Evolutionary conservation across 495 filamentous ascomycete genomes (phyloP).

Genomic region (Rhypophila decipiens): DNA sequence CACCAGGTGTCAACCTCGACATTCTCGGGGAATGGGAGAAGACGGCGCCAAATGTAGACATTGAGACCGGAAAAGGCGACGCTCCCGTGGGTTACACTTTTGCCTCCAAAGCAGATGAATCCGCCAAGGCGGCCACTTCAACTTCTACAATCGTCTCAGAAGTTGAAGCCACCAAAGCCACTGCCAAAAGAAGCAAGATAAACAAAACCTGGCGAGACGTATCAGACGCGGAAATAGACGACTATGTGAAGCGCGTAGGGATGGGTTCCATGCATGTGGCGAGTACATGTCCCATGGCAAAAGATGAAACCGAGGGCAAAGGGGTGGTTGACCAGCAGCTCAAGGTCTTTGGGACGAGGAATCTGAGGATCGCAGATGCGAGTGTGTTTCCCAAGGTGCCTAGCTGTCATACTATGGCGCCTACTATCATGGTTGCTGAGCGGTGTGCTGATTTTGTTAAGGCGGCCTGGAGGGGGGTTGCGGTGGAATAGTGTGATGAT

Average conservation of each 20-base stretch:
- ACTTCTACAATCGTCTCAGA: neutral
- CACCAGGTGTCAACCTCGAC: neutral
- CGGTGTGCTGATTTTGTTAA: slow-evolving; percentile 46
- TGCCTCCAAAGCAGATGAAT: neutral
- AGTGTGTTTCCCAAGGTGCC: slow-evolving; percentile 44
- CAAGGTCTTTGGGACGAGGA: slow-evolving; percentile 40
- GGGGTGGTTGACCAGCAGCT: slow-evolving; percentile 47
- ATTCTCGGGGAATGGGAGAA: neutral
- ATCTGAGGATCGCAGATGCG: slow-evolving; percentile 41
- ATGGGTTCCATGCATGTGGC: neutral
- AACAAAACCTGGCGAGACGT: neutral
- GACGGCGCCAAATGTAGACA: neutral
- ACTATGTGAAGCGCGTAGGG: neutral
- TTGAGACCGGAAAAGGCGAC: neutral
- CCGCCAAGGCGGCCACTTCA: neutral
- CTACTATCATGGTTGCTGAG: slow-evolving; percentile 47
- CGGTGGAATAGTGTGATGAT: too few species aligned
- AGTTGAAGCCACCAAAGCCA: too few species aligned
- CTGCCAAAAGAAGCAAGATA: neutral
- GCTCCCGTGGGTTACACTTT: neutral
- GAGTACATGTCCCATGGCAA: neutral
- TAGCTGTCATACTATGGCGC: slow-evolving; percentile 37
- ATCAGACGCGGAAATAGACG: neutral
- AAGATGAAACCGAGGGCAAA: too few species aligned
- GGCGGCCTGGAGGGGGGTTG: slow-evolving; percentile 13